Evolutionary conservation across 441 rosid genomes (phyloP).

Genomic region (Gossypium laxum): DNA sequence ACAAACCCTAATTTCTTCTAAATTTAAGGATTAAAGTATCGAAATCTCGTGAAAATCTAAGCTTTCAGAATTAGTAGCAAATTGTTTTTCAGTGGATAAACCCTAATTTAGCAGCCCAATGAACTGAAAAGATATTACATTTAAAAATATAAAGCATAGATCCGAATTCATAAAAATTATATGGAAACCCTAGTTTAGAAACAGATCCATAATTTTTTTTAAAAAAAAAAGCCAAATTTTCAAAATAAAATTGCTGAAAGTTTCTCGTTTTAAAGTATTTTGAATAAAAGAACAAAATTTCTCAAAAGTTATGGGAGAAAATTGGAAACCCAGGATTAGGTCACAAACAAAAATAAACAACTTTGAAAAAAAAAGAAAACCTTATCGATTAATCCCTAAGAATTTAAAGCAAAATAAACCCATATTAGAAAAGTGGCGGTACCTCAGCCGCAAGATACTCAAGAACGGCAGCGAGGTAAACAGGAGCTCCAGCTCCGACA

Average conservation of each 20-base stretch:
- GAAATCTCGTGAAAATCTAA: neutral
- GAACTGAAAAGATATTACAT: neutral
- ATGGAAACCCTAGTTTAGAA: neutral
- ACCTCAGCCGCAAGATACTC: conserved; percentile 93
- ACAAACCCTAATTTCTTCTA: neutral
- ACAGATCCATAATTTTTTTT: neutral
- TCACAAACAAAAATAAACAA: neutral
- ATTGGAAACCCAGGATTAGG: conserved; percentile 24
- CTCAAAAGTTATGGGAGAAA: neutral
- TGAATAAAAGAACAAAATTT: neutral
- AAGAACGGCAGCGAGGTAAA: conserved; percentile 84
- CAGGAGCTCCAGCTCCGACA: conserved; percentile 94
- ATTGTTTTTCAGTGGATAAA: neutral
- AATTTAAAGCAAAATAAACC: neutral
- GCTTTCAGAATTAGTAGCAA: neutral
- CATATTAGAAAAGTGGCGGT: neutral
- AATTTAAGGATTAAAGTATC: neutral
- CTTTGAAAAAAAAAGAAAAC: neutral
- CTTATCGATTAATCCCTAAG: neutral
- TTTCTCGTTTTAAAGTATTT: neutral
- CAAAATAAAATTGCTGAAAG: neutral
- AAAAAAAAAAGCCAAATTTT: neutral
- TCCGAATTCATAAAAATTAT: neutral
- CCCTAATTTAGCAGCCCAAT: neutral
- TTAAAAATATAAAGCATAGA: neutral